Percentiles rank a stretch among this genome's conserved stretches.
Evolutionary conservation across 2,329 filamentous ascomycete species (phyloP).

Genomic region (Sporothrix luriei): DNA sequence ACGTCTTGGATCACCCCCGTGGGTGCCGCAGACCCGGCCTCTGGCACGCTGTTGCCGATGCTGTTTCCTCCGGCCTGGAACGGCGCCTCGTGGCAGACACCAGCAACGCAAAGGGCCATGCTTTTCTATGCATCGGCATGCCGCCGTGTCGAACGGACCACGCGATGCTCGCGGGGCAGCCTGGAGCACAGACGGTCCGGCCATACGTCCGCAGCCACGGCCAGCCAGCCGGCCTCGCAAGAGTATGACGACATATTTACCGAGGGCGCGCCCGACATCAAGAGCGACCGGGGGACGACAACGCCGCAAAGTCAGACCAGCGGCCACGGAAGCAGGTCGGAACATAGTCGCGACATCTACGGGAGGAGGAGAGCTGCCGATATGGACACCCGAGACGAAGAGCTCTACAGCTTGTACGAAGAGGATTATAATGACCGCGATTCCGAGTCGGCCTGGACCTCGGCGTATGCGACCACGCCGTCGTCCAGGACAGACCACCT

Average conservation of each 20-base stretch:
- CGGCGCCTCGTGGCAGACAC: slow-evolving; percentile 14
- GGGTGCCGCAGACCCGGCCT: slow-evolving; percentile 31
- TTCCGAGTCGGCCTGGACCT: too few relatives aligned
- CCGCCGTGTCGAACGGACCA: neutral
- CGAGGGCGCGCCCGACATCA: neutral
- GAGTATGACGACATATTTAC: neutral
- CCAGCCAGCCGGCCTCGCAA: neutral
- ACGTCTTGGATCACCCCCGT: neutral
- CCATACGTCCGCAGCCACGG: neutral
- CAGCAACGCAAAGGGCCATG: neutral
- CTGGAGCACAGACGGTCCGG: neutral
- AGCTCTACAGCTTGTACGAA: too few relatives aligned
- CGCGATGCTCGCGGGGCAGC: neutral
- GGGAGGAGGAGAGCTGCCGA: too few relatives aligned
- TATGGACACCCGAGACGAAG: too few relatives aligned
- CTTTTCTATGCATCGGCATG: slow-evolving; percentile 8
- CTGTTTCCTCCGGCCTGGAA: slow-evolving; percentile 32
- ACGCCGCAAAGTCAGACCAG: too few relatives aligned
- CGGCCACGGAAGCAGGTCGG: too few relatives aligned
- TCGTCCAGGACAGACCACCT: too few relatives aligned
- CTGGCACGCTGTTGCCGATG: slow-evolving; percentile 34
- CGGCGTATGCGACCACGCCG: too few relatives aligned
- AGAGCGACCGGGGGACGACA: too few relatives aligned
- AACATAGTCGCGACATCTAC: too few relatives aligned
- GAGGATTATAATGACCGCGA: too few relatives aligned